Evolutionary conservation across 2,329 filamentous ascomycete species (phyloP).

Genomic region (Venturia oleaginea): DNA sequence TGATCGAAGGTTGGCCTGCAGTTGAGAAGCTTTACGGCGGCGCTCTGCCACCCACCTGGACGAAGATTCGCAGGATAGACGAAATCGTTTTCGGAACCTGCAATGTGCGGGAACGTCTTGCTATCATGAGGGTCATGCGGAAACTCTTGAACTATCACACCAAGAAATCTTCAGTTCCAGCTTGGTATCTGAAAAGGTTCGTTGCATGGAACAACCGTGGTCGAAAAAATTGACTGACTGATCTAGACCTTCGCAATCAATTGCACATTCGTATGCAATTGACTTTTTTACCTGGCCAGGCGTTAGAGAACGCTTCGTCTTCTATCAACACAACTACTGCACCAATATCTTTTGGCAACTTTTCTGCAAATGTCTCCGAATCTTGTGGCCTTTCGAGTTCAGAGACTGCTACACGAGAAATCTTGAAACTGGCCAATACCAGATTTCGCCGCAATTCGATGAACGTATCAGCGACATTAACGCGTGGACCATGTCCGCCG

Average conservation of each 20-base stretch:
- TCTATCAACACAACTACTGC: slow-evolving; percentile 14
- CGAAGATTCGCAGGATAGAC: slow-evolving; percentile 9
- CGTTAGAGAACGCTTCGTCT: slow-evolving; percentile 15
- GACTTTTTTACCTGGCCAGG: slow-evolving; percentile 15
- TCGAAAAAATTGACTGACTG: not conserved
- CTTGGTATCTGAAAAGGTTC: slow-evolving; percentile 15
- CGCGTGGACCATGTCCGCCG: slow-evolving; percentile 13
- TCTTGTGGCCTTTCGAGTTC: slow-evolving; percentile 16
- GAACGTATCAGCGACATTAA: slow-evolving; percentile 14
- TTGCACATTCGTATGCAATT: slow-evolving; percentile 16
- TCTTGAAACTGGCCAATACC: slow-evolving; percentile 11
- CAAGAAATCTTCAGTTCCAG: slow-evolving; percentile 5
- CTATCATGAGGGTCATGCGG: slow-evolving; percentile 11
- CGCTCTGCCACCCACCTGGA: slow-evolving; percentile 6
- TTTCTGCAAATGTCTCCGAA: slow-evolving; percentile 10
- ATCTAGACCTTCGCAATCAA: slow-evolving; percentile 13
- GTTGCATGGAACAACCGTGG: not conserved
- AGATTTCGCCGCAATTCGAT: slow-evolving; percentile 10
- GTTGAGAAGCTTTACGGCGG: slow-evolving; percentile 7
- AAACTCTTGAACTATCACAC: slow-evolving; percentile 10
- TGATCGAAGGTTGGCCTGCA: slow-evolving; percentile 10
- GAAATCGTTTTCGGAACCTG: slow-evolving; percentile 10
- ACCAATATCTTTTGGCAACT: slow-evolving; percentile 14
- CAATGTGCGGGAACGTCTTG: slow-evolving; percentile 8
- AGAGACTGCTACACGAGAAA: slow-evolving; percentile 15